Evolutionary conservation across 2,329 filamentous ascomycete genomes (phyloP).

Genomic region (Coniochaeta sp.): DNA sequence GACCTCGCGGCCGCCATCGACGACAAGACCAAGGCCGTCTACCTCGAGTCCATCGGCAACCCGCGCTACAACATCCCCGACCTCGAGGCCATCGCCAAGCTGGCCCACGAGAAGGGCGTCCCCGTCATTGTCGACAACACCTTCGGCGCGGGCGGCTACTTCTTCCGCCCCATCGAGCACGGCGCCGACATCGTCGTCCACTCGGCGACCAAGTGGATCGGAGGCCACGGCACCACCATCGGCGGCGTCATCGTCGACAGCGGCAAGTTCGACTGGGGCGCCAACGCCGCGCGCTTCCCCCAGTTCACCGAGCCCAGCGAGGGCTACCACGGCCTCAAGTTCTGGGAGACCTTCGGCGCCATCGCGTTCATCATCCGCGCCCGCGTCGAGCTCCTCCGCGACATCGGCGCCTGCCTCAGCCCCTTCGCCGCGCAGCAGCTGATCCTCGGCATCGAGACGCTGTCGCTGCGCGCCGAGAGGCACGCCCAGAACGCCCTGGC

Average conservation of each 20-base stretch:
- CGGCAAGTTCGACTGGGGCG: constrained; percentile 92
- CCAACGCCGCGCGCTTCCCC: constrained; percentile 76
- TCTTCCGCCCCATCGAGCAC: constrained; percentile 77
- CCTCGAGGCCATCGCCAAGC: constrained; percentile 76
- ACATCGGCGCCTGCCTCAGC: constrained; percentile 76
- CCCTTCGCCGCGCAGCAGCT: constrained; percentile 92
- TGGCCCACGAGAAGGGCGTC: constrained; percentile 63
- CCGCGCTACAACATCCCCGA: constrained; percentile 90
- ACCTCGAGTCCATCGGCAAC: constrained; percentile 89
- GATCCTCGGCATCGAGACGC: constrained; percentile 80
- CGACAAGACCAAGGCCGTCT: constrained; percentile 88
- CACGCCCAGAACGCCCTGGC: constrained; percentile 79
- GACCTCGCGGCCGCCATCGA: constrained; percentile 81
- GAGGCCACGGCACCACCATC: constrained; percentile 89
- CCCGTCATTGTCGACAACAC: constrained; percentile 78
- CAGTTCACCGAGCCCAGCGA: constrained; percentile 85
- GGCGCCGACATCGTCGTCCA: constrained; percentile 92
- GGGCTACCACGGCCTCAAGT: constrained; percentile 89
- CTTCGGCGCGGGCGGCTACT: constrained; percentile 89
- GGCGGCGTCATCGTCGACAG: constrained; percentile 80
- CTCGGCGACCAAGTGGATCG: constrained; percentile 95
- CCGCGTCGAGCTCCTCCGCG: constrained; percentile 83
- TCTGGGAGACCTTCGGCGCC: constrained; percentile 85
- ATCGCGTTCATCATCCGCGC: constrained; percentile 78
- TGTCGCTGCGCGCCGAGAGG: constrained; percentile 78